Conservation (phyloP, 352 stramenopile genomes). For the Paralagenidium karlingii region DNA sequence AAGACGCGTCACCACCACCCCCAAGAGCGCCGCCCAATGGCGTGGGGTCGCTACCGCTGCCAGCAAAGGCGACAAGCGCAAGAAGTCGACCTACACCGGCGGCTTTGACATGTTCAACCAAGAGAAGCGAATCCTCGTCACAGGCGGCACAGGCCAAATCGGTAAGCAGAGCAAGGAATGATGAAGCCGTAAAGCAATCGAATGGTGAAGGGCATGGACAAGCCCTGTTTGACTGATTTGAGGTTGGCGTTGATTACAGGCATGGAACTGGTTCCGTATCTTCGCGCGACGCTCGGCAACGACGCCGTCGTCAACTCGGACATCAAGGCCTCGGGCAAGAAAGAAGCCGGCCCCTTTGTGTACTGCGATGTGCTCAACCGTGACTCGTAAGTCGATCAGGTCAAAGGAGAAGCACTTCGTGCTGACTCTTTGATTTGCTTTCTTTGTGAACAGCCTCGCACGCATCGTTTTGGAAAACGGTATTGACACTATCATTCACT, state of each 20-base stretch:
- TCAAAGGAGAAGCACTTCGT: not conserved
- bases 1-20: too few species aligned
- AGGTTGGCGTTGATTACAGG: conserved; percentile 8
- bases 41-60: not conserved
- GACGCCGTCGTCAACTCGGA: conserved; percentile 72
- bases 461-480: conserved; percentile 82
- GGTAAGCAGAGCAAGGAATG: too few species aligned
- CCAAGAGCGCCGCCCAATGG: too few species aligned
- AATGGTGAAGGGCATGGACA: too few species aligned
- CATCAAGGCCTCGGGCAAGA: conserved; percentile 39
- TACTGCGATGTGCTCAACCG: conserved; percentile 77
- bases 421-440: not conserved
- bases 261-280: conserved; percentile 76
- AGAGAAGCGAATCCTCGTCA: conserved; percentile 53
- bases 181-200: too few species aligned
- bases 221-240: too few species aligned
- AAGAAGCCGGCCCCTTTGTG: conserved; percentile 46
- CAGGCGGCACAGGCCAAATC: conserved; percentile 71
- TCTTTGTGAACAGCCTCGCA: conserved; percentile 16
- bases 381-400: conserved; percentile 13
- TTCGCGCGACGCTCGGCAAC: conserved; percentile 45
- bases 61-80: conserved; percentile 4
- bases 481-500: conserved; percentile 84
- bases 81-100: conserved; percentile 27
- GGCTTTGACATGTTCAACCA: conserved; percentile 38